Evolutionary conservation across 352 stramenopile genomes (phyloP).

Genomic region (Pythium insidiosum): DNA sequence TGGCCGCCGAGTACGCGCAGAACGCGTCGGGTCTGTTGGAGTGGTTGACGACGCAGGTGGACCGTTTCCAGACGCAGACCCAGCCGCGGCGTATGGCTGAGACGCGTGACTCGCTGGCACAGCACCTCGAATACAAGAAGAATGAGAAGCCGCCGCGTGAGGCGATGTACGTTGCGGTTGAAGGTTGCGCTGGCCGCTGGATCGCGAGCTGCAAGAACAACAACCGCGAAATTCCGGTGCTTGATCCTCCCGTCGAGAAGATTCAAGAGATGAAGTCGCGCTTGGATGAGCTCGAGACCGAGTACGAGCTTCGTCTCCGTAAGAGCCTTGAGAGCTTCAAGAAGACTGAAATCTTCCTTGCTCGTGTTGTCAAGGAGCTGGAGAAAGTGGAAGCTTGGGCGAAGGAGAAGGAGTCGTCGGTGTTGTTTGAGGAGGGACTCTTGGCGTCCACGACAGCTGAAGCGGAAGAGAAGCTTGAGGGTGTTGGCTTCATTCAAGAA

Average conservation of each 20-base stretch:
- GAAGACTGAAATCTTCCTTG: conserved; percentile 77
- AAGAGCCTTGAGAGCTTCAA: conserved; percentile 75
- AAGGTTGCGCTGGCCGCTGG: conserved; percentile 74
- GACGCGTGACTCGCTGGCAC: conserved; percentile 53
- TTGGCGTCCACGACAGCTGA: conserved; percentile 46
- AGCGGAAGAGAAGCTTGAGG: conserved; percentile 78
- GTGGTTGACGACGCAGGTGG: conserved; percentile 61
- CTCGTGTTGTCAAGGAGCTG: conserved; percentile 79
- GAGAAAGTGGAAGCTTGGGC: conserved; percentile 78
- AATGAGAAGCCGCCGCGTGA: conserved; percentile 81
- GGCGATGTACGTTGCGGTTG: conserved; percentile 69
- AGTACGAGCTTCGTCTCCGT: conserved; percentile 64
- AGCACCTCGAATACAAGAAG: conserved; percentile 81
- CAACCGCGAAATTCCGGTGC: conserved; percentile 52
- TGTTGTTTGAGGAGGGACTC: conserved; percentile 56
- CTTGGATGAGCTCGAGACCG: conserved; percentile 57
- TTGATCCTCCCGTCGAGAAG: conserved; percentile 72
- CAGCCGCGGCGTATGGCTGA: conserved; percentile 57
- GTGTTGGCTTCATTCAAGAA: conserved; percentile 73
- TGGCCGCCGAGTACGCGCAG: conserved; percentile 65
- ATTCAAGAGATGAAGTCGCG: conserved; percentile 68
- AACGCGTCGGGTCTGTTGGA: conserved; percentile 61
- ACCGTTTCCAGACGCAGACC: conserved; percentile 68
- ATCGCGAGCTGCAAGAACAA: conserved; percentile 87
- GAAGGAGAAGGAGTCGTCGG: conserved; percentile 69